Percentiles rank a stretch among this genome's conserved stretches.
These are phyloP conservation scores for Talaromyces sp. DNA, from an alignment of 2,329 filamentous ascomycete genomes.

Conservation along the genomic window DNA sequence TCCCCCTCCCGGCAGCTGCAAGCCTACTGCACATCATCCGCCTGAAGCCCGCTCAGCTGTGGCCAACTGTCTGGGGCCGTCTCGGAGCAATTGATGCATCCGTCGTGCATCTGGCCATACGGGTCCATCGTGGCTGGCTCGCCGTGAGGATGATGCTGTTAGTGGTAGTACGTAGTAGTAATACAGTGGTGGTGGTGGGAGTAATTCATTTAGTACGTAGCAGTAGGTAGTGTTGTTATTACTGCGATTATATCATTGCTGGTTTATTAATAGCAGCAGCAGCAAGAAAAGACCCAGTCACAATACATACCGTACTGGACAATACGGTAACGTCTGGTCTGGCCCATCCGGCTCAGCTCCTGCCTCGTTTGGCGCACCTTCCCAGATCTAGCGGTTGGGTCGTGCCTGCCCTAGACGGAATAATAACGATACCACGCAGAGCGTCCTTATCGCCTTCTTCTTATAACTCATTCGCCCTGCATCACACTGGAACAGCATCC, in stretches of 20 bases:
- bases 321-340: neutral
- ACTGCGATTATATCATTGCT: neutral
- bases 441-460: neutral
- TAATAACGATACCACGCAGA: neutral
- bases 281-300: too few species aligned
- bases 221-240: neutral
- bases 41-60: neutral
- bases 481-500: conserved; percentile 8
- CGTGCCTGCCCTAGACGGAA: neutral
- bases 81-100: neutral
- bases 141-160: neutral
- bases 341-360: neutral
- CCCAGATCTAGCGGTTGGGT: neutral
- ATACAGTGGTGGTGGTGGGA: too few species aligned
- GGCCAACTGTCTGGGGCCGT: neutral
- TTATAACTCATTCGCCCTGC: neutral
- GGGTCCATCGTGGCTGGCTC: neutral
- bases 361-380: neutral
- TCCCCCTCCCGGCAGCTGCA: conserved; percentile 10
- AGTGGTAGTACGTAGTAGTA: neutral
- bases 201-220: too few species aligned
- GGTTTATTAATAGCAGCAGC: neutral
- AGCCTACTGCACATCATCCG: conserved; percentile 23
- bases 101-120: neutral
- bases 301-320: too few species aligned